phyloP scores from a whole-genome alignment of 352 stramenopile genomes.

The Phytophthora hibernalis region DNA sequence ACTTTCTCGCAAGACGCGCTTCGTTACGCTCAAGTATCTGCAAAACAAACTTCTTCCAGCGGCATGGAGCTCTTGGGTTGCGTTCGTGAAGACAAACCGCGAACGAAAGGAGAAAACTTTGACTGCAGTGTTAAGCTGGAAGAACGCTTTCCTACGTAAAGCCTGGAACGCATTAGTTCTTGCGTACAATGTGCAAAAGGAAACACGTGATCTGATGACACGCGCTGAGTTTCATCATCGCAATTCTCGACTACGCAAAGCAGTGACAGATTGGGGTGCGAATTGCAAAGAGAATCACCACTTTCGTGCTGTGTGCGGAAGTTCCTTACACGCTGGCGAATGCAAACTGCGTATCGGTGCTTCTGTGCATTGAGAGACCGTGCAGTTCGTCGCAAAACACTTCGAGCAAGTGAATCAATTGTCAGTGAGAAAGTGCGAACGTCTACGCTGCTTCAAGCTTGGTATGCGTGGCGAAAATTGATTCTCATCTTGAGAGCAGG shows the following conservation, averaged over 20 bases:
- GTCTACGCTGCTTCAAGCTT: constrained; percentile 25
- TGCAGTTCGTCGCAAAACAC: constrained; percentile 8
- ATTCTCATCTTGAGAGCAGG: constrained; percentile 35
- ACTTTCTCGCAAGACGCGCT: constrained; percentile 30
- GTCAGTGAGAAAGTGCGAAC: constrained; percentile 13
- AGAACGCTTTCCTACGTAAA: constrained; percentile 28
- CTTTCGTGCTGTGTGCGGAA: constrained; percentile 30
- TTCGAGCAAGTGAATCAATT: constrained; percentile 7
- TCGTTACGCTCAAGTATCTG: constrained; percentile 32
- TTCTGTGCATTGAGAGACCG: constrained; percentile 32
- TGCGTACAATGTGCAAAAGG: constrained; percentile 11
- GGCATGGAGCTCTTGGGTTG: constrained; percentile 37
- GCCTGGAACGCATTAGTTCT: constrained; percentile 36
- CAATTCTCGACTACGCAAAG: neutral
- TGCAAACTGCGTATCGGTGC: constrained; percentile 49
- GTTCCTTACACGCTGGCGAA: constrained; percentile 43
- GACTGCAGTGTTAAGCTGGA: constrained; percentile 22
- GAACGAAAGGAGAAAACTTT: constrained; percentile 1
- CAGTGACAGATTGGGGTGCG: constrained; percentile 27
- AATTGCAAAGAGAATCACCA: constrained; percentile 15
- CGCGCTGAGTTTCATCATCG: constrained; percentile 25
- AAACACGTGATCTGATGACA: neutral
- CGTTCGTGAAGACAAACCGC: constrained; percentile 6
- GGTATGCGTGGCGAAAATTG: constrained; percentile 52
- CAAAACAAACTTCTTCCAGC: constrained; percentile 39